A percentile compares a stretch with the other conserved stretches of the same genome.
These are phyloP conservation scores for Pistacia integerrima DNA, from an alignment of 345 rosid genomes.

Conservation along the genomic window DNA sequence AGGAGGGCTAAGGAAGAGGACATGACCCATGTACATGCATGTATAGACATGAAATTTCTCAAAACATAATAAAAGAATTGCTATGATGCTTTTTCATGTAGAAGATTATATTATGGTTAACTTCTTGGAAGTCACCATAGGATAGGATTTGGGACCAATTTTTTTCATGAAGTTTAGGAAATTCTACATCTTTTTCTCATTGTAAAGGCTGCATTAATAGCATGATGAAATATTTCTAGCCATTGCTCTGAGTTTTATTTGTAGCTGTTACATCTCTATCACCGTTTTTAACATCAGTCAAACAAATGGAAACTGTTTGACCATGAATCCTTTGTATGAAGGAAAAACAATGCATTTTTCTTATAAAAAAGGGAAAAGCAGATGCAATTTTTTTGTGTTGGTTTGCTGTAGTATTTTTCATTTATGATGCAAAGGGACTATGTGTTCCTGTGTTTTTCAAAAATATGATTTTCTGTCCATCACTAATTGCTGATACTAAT, in stretches of 20 bases:
- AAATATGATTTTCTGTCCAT: neutral
- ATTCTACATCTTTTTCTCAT: neutral
- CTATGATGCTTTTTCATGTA: neutral
- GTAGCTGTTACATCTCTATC: neutral
- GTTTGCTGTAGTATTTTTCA: neutral
- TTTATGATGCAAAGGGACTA: too few relatives aligned
- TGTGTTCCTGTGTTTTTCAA: neutral
- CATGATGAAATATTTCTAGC: neutral
- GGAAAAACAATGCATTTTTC: neutral
- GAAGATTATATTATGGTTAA: slow-evolving; percentile 5
- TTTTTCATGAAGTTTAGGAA: neutral
- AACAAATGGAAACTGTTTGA: neutral
- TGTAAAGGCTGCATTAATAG: neutral
- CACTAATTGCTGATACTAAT: too few relatives aligned
- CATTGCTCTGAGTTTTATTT: too few relatives aligned
- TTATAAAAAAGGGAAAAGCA: neutral
- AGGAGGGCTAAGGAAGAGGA: neutral
- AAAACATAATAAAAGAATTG: neutral
- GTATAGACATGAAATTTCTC: slow-evolving; percentile 2
- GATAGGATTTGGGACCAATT: neutral
- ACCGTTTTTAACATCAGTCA: too few relatives aligned
- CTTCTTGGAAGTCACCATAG: neutral
- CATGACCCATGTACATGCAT: neutral
- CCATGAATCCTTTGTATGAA: neutral
- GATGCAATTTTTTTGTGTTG: neutral